Evolutionary conservation across 2,329 filamentous ascomycete genomes (phyloP).

Genomic region (Aureobasidium sp.): DNA sequence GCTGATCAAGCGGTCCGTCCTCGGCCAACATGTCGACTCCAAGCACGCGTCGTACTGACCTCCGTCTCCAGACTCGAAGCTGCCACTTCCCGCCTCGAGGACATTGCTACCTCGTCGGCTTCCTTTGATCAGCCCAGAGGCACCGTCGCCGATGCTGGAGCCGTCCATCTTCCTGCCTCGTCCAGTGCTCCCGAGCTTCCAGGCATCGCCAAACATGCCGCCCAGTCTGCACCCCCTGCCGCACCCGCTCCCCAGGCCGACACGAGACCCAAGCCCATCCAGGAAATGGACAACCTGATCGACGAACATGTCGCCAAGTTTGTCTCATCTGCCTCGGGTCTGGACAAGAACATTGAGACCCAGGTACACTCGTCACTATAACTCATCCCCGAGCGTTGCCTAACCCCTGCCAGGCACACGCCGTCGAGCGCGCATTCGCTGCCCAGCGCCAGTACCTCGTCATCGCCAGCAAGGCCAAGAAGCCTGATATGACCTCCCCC

Average conservation of each 20-base stretch:
- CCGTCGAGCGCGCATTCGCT: constrained; percentile 59
- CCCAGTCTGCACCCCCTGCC: constrained; percentile 23
- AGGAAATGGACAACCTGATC: constrained; percentile 80
- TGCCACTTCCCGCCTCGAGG: constrained; percentile 89
- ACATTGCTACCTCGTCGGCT: constrained; percentile 70
- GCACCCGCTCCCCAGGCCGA: constrained; percentile 27
- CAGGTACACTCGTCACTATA: constrained; percentile 31
- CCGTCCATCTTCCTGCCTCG: constrained; percentile 17
- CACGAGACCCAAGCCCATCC: constrained; percentile 64
- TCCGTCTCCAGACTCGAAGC: constrained; percentile 71
- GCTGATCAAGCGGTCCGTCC: constrained; percentile 86
- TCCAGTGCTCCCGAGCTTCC: constrained; percentile 26
- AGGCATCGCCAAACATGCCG: constrained; percentile 14
- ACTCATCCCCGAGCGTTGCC: background rate
- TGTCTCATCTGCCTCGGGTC: constrained; percentile 64
- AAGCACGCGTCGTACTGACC: constrained; percentile 35
- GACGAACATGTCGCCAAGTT: constrained; percentile 66
- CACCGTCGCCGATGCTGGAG: constrained; percentile 20
- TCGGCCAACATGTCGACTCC: background rate
- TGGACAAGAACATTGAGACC: constrained; percentile 48
- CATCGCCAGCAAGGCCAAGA: constrained; percentile 83
- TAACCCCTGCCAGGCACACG: constrained; percentile 36
- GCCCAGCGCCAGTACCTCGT: constrained; percentile 83
- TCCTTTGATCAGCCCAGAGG: constrained; percentile 42
- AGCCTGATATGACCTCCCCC: constrained; percentile 66